phyloP scores from a whole-genome alignment of 257 asterid species.

The Thymus quinquecostatus region DNA sequence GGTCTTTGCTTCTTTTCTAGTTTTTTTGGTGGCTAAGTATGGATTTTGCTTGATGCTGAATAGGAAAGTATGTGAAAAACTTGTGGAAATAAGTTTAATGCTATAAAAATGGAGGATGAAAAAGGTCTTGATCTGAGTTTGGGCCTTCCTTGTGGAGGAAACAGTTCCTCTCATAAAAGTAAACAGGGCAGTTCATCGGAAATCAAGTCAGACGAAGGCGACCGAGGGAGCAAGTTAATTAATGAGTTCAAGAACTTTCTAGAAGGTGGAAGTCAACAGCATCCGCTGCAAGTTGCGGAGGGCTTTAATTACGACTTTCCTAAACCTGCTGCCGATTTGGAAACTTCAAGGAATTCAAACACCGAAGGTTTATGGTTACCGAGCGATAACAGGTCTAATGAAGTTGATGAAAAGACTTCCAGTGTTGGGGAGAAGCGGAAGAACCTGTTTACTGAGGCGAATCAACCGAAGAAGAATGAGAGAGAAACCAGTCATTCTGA shows the following conservation, averaged over 20 bases:
- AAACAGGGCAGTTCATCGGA: conserved; percentile 70
- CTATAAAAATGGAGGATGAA: conserved; percentile 67
- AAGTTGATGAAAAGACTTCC: conserved; percentile 56
- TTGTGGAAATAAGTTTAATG: conserved; percentile 11
- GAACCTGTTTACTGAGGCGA: conserved; percentile 49
- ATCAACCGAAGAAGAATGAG: conserved; percentile 66
- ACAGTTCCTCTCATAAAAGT: conserved; percentile 53
- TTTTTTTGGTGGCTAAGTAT: not conserved
- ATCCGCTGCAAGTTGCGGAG: conserved; percentile 56
- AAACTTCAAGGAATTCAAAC: conserved; percentile 62
- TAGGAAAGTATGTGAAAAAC: conserved; percentile 9
- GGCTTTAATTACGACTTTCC: conserved; percentile 49
- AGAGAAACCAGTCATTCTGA: conserved; percentile 54
- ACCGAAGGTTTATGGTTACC: conserved; percentile 66
- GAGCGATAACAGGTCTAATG: conserved; percentile 55
- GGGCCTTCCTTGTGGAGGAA: conserved; percentile 79
- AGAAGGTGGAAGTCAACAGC: conserved; percentile 79
- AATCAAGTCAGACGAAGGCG: conserved; percentile 59
- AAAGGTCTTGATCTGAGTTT: conserved; percentile 82
- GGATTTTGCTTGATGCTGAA: conserved; percentile 16
- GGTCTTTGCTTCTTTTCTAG: not conserved
- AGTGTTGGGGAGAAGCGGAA: conserved; percentile 75
- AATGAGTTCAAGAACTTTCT: conserved; percentile 89
- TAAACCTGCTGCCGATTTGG: conserved; percentile 49
- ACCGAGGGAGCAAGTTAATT: conserved; percentile 80